These are phyloP conservation scores for Ganoderma resinaceum DNA, from an alignment of 1,284 basidiomycete species.

Conservation along the genomic window DNA sequence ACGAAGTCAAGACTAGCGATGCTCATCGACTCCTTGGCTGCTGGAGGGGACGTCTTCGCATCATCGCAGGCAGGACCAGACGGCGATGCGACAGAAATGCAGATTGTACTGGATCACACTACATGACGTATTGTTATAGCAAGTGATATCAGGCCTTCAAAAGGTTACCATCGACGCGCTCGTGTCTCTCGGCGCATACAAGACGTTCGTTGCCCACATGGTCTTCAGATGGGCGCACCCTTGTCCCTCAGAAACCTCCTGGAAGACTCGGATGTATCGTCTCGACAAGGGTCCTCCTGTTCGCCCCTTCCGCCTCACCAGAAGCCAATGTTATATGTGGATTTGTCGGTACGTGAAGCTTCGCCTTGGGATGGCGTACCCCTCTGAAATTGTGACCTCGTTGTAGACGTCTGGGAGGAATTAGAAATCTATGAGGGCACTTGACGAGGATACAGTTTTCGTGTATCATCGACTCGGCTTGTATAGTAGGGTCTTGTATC, in stretches of 20 bases:
- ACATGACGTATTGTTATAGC: slow-evolving; percentile 17
- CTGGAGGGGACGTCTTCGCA: slow-evolving; percentile 75
- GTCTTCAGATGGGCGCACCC: not conserved
- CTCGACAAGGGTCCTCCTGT: too few species aligned
- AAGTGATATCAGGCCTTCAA: not conserved
- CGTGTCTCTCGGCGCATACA: not conserved
- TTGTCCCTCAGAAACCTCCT: not conserved
- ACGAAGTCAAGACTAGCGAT: slow-evolving; percentile 68
- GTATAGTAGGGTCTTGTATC: not conserved
- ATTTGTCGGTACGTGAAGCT: not conserved
- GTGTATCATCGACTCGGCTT: not conserved
- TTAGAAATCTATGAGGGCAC: not conserved
- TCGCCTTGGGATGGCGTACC: not conserved
- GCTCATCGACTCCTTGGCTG: slow-evolving; percentile 79
- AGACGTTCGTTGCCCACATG: not conserved
- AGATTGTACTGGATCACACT: slow-evolving; percentile 48
- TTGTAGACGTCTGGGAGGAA: not conserved
- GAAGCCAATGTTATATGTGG: too few species aligned
- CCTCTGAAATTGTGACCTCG: not conserved
- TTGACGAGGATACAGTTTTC: not conserved
- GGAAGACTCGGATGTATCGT: too few species aligned
- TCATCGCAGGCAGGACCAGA: slow-evolving; percentile 42
- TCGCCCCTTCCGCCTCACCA: not conserved
- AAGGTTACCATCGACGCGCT: not conserved
- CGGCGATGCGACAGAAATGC: slow-evolving; percentile 56